These are phyloP conservation scores for Dactylellina leptospora DNA, from an alignment of 2,329 filamentous ascomycete genomes.

Conservation along the genomic window DNA sequence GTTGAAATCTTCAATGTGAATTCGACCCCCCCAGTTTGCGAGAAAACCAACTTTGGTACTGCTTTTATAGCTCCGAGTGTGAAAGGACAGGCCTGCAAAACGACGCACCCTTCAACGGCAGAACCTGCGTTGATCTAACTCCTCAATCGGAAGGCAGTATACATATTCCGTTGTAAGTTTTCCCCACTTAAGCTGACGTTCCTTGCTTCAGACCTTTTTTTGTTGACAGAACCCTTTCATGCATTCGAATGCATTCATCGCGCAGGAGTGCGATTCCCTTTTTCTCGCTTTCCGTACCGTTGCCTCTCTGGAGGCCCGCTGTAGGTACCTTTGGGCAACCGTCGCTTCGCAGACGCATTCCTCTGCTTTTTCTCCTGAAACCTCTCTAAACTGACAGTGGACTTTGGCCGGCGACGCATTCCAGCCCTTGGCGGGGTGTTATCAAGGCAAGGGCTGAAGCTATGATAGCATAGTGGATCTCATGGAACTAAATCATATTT, in stretches of 20 bases:
- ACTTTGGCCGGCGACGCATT: constrained; percentile 16
- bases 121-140: constrained; percentile 26
- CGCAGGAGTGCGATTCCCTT: constrained; percentile 12
- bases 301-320: not conserved
- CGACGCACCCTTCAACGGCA: constrained; percentile 7
- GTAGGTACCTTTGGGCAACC: no score
- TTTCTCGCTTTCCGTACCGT: constrained; percentile 13
- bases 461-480: not conserved
- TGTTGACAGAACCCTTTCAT: not conserved
- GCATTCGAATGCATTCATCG: constrained; percentile 15
- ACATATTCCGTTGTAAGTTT: constrained; percentile 16
- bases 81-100: constrained; percentile 30
- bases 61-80: constrained; percentile 24
- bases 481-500: no score
- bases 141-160: constrained; percentile 40
- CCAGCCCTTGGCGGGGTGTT: constrained; percentile 7
- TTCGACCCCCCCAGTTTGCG: not conserved
- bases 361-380: constrained; percentile 32
- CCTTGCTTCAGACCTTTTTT: constrained; percentile 40
- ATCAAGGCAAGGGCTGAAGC: constrained; percentile 17
- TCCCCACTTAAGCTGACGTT: constrained; percentile 29
- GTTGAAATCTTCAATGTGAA: constrained; percentile 2
- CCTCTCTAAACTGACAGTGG: constrained; percentile 1
- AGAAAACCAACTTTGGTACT: not conserved
- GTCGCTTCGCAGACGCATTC: no score